Base-by-base conservation (phyloP, 2,329 filamentous ascomycete genomes). In the Chaetomium olivaceum region DNA sequence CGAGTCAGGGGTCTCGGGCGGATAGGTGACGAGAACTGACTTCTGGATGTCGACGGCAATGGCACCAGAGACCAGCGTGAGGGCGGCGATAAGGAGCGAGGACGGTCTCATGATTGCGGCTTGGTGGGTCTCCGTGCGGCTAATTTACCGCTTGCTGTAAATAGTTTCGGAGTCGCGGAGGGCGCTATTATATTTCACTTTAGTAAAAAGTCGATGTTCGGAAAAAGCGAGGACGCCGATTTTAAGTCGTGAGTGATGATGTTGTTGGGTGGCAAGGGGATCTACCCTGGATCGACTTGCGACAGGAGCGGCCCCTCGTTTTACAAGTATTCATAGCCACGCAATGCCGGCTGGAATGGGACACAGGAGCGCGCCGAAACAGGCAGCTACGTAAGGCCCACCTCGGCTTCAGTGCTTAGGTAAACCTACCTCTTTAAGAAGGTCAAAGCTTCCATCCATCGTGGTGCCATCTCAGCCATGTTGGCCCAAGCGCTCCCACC, bases 21-120 rank as follows among this genome's bases (percentile, higher is more conserved):
- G 87, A 75, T 92, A 97, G 74, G 85, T 91, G 73, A 97, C 83
- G 72, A 97, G 88, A 69, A 96, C 87, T 43, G 87, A 86, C 77
- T 92, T 91, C 74, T 88, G 85, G 68, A 82, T 80, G 64, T 89
- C 89, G 72, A 91, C 83, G 67, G 86, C 87, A 67, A 87, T 76
- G 33, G 83, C 82, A 68, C 87, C 81, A 60, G 90, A 80, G 65
- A 87, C 76, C 68, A 87, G 80, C 62, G 88, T 78, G 51, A 90
- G 78, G 59, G 87, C 77, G 62, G 86, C 78, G 68, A 85, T 75
- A 71, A 89, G 73, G 67, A 85, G 74, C 19, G 81, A 70, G 66
- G 80, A 76, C 72, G 89, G 79, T 79, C 85, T 91, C 91, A 94
- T 95, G 64, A 67, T 83, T 69, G 69, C 63, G 60, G 50, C 36